Base-by-base conservation (phyloP, 371 early-diverging fungal species). In the Mortierella sp. region DNA sequence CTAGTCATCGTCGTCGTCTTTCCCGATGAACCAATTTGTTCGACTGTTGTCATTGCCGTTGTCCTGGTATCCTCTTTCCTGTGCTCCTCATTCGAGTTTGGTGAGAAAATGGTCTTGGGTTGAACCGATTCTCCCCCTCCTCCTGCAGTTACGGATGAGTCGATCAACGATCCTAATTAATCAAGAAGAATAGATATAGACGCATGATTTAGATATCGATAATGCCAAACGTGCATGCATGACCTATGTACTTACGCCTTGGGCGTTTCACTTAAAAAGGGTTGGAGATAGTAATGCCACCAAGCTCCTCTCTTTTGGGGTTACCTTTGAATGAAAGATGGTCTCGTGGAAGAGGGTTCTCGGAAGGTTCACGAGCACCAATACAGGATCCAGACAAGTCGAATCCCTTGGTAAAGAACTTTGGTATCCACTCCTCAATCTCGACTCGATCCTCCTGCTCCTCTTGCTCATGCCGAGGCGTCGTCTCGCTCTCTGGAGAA, bases 391-490 rank as follows among this genome's bases (percentile, higher is more conserved):
- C 37, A 61, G 61, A 61, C 37, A 61, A 22, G 1, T 61, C 61
- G 34, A 61, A 61, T 8, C 22, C 61, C 4, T 19, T 61, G 16
- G 61, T 61, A 19, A 61, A 39, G 10, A 61, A 61, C 22, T 61
- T 61, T 34, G 61, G 61, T 19, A 61, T 9, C 61, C 61, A 61
- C 19, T 61, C 61, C 4, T 61, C 61, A 37, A 61, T 61, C 61
- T 61, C 61, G 19, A 34, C 22, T 8, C 37, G 61, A 61, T 61
- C 61, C 22, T 22, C 24, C n/a, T 50, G 9, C 24, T 50, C 50
- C 50, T 14, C n/a, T 8, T 22, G 50, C 2, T 13, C 8, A 9
- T 50, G 50, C 24, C n/a, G 24, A 8, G 19, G 34, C 16, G 0
- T 61, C 31, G 37, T 55, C 31, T 61, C 37, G 22, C 10, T 16